Evolutionary conservation across 345 rosid genomes (phyloP), one percentile per base, ranked within the genome.

Genomic region (Dipteronia dyeriana): DNA sequence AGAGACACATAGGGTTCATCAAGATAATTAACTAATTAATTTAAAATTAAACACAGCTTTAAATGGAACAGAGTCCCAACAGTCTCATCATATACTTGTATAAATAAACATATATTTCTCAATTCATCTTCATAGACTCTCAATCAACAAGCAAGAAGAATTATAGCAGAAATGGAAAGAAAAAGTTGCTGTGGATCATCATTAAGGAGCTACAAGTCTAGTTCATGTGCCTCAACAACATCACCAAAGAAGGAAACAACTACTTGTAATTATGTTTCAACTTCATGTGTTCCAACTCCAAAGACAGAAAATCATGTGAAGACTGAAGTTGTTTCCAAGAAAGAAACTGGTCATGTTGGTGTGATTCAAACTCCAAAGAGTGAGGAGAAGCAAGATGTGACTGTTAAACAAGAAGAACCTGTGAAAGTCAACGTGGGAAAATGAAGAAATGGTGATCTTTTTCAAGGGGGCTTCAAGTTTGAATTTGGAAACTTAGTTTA

Each of bases 131-230:
- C 20, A 19, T 5, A 5, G 11, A 4, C 13, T 38, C 3, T 7
- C n/a, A 12, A 45, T 0, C 5, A 68, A 2, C 0, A 12, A 23
- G 1, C 5, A 31, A 31, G 34, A 31, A 31, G 34, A 31, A 3
- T 31, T 31, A 2, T 29, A 43, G 71, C 49, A 34, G 31, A 66
- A 19, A 45, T 70, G 73, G 73, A 70, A 51, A 70, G 73, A n/a
- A 70, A 25, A 19, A 25, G 61, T 3, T 68, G 20, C 14, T 68
- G 72, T 45, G 54, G n/a, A 4, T 19, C 23, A 13, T 56, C 61
- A 12, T 29, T 3, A 31, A 47, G 57, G 9, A 23, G 72, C 59
- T 23, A 45, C 11, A 3, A 1, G 29, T 47, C 57, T 13, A 45
- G 57, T 12, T 23, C 71, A 19, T 57, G 62, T 57, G 62, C 5